Conservation (phyloP, 2,329 filamentous ascomycete genomes). For the Hymenoscyphus albidus region DNA sequence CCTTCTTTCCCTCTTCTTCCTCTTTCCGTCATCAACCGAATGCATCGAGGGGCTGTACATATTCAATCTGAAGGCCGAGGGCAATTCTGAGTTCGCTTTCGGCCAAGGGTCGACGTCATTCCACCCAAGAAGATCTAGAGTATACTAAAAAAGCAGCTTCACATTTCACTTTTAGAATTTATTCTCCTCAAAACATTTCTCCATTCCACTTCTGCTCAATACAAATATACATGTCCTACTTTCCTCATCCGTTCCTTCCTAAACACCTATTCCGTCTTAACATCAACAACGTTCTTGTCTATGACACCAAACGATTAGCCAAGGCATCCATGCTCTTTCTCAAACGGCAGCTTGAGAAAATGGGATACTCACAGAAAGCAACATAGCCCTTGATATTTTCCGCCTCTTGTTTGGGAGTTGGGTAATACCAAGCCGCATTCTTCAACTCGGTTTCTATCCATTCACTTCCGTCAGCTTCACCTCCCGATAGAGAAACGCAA, state of each 20-base stretch:
- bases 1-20: no score
- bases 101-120: no score
- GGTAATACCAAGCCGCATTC: constrained; percentile 47
- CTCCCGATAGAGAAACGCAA: neutral
- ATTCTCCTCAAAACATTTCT: neutral
- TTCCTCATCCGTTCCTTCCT: neutral
- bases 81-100: no score
- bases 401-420: constrained; percentile 39
- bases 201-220: neutral
- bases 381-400: constrained; percentile 43
- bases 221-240: neutral
- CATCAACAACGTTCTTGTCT: constrained; percentile 29
- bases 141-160: no score
- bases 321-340: neutral
- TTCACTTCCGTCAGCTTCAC: neutral
- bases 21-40: no score
- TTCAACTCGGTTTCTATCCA: constrained; percentile 37
- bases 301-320: neutral
- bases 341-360: neutral
- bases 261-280: constrained; percentile 21
- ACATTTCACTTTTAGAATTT: no score
- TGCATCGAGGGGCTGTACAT: no score
- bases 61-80: no score
- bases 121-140: no score
- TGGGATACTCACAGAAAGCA: constrained; percentile 42